Evolutionary conservation across 1,139 yeast genomes (phyloP).

Genomic region (Ogataea hybrid): DNA sequence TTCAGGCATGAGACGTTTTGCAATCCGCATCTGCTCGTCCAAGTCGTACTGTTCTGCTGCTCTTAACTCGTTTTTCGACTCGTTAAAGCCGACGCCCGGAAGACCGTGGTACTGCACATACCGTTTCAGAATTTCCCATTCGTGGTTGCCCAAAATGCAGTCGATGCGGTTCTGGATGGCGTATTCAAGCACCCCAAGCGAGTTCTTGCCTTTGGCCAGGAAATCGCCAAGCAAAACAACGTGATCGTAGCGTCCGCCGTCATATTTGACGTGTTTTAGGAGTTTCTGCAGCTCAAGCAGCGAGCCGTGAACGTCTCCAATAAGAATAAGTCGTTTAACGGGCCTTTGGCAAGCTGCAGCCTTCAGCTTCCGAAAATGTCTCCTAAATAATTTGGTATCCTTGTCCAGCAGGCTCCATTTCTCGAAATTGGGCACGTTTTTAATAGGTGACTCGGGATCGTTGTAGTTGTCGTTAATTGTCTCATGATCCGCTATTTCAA

Average conservation of each 20-base stretch:
- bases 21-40: conserved; percentile 61
- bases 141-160: conserved; percentile 90
- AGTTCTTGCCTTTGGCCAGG: conserved; percentile 79
- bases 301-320: conserved; percentile 92
- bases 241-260: conserved; percentile 45
- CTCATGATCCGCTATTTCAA: neutral
- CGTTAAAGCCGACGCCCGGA: conserved; percentile 25
- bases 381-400: conserved; percentile 16
- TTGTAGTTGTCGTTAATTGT: neutral
- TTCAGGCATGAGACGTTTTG: conserved; percentile 53
- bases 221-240: conserved; percentile 83
- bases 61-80: conserved; percentile 13
- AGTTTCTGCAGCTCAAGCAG: conserved; percentile 52
- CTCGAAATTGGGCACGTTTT: conserved; percentile 25
- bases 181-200: conserved; percentile 64
- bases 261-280: conserved; percentile 45
- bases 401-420: conserved; percentile 19
- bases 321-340: conserved; percentile 51
- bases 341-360: conserved; percentile 5
- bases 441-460: conserved; percentile 26
- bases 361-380: conserved; percentile 20
- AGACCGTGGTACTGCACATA: conserved; percentile 60
- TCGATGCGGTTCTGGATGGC: conserved; percentile 59
- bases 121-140: conserved; percentile 58
- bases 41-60: conserved; percentile 32